phyloP scores from a whole-genome alignment of 768 basidiomycete species.

The Kwoniella sp. region DNA sequence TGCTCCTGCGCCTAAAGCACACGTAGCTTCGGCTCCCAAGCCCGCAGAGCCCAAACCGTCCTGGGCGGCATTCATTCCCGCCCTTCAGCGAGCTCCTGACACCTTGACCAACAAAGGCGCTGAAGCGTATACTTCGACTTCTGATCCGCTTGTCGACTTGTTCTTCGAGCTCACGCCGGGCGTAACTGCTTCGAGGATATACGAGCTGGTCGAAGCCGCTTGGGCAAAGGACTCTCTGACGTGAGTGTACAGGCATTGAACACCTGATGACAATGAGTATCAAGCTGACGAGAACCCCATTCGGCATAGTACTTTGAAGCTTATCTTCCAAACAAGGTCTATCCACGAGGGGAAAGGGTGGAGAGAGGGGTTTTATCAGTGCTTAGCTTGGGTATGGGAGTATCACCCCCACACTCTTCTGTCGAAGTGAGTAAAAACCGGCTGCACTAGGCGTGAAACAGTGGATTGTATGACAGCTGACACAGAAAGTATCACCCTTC shows the following conservation, averaged over 20 bases:
- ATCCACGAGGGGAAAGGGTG: conserved; percentile 69
- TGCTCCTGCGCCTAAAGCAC: not conserved
- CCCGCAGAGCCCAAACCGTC: not conserved
- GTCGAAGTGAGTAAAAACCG: conserved; percentile 57
- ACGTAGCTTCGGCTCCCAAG: not conserved
- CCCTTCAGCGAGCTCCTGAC: conserved; percentile 21
- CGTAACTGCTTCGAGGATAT: conserved; percentile 6
- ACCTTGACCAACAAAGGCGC: conserved; percentile 34
- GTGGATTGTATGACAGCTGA: conserved; percentile 3
- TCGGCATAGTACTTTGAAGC: conserved; percentile 61
- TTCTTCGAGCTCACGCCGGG: conserved; percentile 31
- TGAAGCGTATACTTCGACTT: conserved; percentile 12
- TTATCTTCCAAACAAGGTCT: conserved; percentile 71
- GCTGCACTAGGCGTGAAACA: too few species aligned
- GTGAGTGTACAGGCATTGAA: conserved; percentile 14
- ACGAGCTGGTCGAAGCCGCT: conserved; percentile 59
- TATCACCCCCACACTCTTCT: conserved; percentile 73
- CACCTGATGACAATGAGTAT: not conserved
- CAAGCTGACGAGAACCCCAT: not conserved
- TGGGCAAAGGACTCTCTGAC: conserved; percentile 64
- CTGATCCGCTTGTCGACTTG: conserved; percentile 31
- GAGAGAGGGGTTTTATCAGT: conserved; percentile 65
- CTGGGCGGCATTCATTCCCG: conserved; percentile 23
- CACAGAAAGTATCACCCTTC: not conserved
- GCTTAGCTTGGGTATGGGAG: conserved; percentile 69